Conservation (phyloP, 2,329 filamentous ascomycete species). For the Colletotrichum orbiculare region DNA sequence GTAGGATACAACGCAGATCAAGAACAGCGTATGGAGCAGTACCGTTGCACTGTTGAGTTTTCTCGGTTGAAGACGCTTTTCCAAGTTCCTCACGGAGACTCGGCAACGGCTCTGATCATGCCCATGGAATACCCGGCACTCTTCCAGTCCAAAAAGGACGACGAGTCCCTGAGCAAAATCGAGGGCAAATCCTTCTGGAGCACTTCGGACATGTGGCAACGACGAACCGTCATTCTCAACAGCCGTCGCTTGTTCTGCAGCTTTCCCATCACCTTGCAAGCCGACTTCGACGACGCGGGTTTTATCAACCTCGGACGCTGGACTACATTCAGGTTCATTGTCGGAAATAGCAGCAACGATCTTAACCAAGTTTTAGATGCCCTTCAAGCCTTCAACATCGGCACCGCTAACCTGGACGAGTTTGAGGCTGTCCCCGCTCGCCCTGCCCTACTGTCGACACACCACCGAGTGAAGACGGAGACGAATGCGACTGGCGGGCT, state of each 20-base stretch:
- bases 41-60: slow-evolving; percentile 58
- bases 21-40: slow-evolving; percentile 37
- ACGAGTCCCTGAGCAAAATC: slow-evolving; percentile 37
- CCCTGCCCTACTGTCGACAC: slow-evolving; percentile 13
- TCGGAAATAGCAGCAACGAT: slow-evolving; percentile 45
- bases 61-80: slow-evolving; percentile 58
- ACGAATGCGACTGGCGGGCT: background rate
- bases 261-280: slow-evolving; percentile 53
- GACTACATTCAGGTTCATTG: slow-evolving; percentile 63
- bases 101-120: slow-evolving; percentile 3
- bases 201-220: slow-evolving; percentile 57
- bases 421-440: slow-evolving; percentile 52
- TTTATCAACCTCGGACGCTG: slow-evolving; percentile 67
- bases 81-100: slow-evolving; percentile 43
- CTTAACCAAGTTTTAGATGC: slow-evolving; percentile 60
- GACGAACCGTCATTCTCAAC: slow-evolving; percentile 59
- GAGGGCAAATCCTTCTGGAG: slow-evolving; percentile 47
- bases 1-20: background rate
- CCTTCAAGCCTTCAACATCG: slow-evolving; percentile 80
- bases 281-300: slow-evolving; percentile 45
- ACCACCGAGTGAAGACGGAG: background rate
- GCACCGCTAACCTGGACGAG: slow-evolving; percentile 51
- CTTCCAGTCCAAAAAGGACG: slow-evolving; percentile 29
- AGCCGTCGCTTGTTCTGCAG: slow-evolving; percentile 45
- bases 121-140: slow-evolving; percentile 26